A percentile compares a stretch with the other conserved stretches of the same genome.
Evolutionary conservation across 2,329 filamentous ascomycete species (phyloP).

Genomic region (Cladophialophora exuberans): DNA sequence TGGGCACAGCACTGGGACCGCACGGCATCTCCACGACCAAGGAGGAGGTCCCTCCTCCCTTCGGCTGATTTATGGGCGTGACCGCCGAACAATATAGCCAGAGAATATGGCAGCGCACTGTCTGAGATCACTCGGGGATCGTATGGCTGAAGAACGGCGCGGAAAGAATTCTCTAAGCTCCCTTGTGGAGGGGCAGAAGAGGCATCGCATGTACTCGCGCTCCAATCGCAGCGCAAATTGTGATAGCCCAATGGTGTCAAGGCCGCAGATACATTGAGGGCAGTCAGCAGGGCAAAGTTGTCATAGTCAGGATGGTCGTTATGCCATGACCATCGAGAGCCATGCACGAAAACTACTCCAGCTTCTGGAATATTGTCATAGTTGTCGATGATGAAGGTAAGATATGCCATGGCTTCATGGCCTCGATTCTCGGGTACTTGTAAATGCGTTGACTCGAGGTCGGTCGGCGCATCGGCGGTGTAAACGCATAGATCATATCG

Average conservation of each 20-base stretch:
- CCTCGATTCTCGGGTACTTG: constrained; percentile 52
- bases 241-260: constrained; percentile 48
- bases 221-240: constrained; percentile 57
- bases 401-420: constrained; percentile 53
- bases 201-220: constrained; percentile 45
- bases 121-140: constrained; percentile 47
- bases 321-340: constrained; percentile 50
- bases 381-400: constrained; percentile 54
- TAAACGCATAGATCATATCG: constrained; percentile 54
- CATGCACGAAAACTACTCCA: constrained; percentile 50
- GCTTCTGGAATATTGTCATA: constrained; percentile 44
- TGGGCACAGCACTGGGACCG: constrained; percentile 60
- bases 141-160: constrained; percentile 47
- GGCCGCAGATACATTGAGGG: constrained; percentile 45
- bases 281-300: constrained; percentile 45
- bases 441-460: constrained; percentile 38
- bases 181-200: constrained; percentile 43
- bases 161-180: constrained; percentile 45
- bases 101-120: constrained; percentile 40
- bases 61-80: constrained; percentile 41
- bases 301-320: constrained; percentile 51
- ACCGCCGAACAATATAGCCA: constrained; percentile 43
- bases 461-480: constrained; percentile 41
- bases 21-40: constrained; percentile 49
- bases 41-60: constrained; percentile 26